Conservation (phyloP, 768 basidiomycete species). For the Mycena galopus region DNA sequence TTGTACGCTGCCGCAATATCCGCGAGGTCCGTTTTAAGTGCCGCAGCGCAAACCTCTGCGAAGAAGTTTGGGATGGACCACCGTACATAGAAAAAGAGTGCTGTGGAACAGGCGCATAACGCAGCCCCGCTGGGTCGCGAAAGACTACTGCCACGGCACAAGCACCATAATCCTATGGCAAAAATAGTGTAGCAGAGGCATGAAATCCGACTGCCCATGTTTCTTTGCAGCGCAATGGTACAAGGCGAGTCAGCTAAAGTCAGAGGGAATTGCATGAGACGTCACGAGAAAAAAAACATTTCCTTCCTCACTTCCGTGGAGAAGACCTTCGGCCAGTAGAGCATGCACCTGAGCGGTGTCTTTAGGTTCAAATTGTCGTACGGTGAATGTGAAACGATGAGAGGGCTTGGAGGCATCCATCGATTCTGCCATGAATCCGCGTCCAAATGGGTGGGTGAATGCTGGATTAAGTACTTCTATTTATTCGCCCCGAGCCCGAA, state of each 20-base stretch:
- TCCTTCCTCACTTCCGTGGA: conserved; percentile 24
- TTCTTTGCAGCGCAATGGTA: not conserved
- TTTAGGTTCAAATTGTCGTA: conserved; percentile 15
- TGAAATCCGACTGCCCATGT: not conserved
- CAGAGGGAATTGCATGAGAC: too few relatives aligned
- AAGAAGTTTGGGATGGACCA: not conserved
- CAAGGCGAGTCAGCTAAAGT: not conserved
- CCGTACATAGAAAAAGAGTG: not conserved
- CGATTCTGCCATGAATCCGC: too few relatives aligned
- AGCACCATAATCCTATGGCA: not conserved
- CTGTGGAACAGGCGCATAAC: not conserved
- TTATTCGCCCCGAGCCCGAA: too few relatives aligned
- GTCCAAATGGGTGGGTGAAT: too few relatives aligned
- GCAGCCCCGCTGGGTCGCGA: not conserved
- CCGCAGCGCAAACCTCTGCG: not conserved
- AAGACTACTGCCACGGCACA: not conserved
- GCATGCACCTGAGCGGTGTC: conserved; percentile 27
- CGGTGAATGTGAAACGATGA: too few relatives aligned
- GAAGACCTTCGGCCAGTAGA: conserved; percentile 20
- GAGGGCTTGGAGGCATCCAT: too few relatives aligned
- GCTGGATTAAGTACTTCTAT: too few relatives aligned
- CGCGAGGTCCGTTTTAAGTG: conserved; percentile 2
- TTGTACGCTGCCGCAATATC: conserved; percentile 7
- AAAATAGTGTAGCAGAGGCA: not conserved
- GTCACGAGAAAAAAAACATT: too few relatives aligned